phyloP scores from a whole-genome alignment of 106 monocot genomes.

The Dioscorea dumetorum region DNA sequence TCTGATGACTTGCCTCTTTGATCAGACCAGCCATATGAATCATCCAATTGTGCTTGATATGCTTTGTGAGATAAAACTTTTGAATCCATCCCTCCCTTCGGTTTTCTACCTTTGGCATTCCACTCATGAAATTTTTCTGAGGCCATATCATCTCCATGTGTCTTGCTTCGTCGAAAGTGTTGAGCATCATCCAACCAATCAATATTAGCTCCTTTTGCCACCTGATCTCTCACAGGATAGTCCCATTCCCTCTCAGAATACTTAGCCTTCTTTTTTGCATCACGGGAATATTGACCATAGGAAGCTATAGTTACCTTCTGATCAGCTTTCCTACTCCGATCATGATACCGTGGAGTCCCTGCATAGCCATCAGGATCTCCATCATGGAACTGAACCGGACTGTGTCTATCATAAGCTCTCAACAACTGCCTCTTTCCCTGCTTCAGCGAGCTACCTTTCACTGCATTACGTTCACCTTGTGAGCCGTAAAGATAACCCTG shows the following conservation, averaged over 20 bases:
- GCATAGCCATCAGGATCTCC: slow-evolving; percentile 8
- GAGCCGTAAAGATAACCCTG: slow-evolving; percentile 7
- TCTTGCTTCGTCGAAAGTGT: neutral
- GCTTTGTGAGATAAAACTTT: slow-evolving; percentile 10
- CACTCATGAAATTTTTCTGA: slow-evolving; percentile 12
- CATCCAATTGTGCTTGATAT: slow-evolving; percentile 9
- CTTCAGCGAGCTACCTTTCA: slow-evolving; percentile 14
- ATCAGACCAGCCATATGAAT: slow-evolving; percentile 4
- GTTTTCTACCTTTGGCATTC: slow-evolving; percentile 25
- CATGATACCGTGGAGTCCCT: slow-evolving; percentile 4
- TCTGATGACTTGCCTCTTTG: slow-evolving; percentile 14
- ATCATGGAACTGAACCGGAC: slow-evolving; percentile 4
- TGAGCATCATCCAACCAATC: slow-evolving; percentile 9
- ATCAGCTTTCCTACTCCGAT: slow-evolving; percentile 19
- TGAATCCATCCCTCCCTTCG: slow-evolving; percentile 13
- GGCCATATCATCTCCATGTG: slow-evolving; percentile 7
- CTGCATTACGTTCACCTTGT: neutral
- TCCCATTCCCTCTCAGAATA: slow-evolving; percentile 25
- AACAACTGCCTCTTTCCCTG: slow-evolving; percentile 25
- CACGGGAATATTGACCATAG: slow-evolving; percentile 28
- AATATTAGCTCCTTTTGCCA: slow-evolving; percentile 17
- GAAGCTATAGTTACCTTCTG: slow-evolving; percentile 41
- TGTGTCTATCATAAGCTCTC: slow-evolving; percentile 8
- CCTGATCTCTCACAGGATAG: slow-evolving; percentile 7
- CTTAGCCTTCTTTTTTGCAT: slow-evolving; percentile 19